These are phyloP conservation scores for Alloteropsis semialata DNA, from an alignment of 176 grass and related monocot species.

Conservation along the genomic window DNA sequence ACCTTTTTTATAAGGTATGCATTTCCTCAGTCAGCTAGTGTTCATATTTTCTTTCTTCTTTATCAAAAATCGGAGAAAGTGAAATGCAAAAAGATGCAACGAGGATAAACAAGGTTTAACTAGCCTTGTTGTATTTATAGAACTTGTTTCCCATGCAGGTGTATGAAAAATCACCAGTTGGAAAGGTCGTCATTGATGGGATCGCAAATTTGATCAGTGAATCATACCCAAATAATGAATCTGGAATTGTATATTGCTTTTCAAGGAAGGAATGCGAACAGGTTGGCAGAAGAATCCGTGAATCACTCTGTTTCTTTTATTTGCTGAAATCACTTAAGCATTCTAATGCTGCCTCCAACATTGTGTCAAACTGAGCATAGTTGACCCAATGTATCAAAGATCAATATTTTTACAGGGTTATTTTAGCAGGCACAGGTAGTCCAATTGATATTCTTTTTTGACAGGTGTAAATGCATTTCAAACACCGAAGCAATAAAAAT, in stretches of 20 bases:
- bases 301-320: conserved; percentile 34
- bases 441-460: not conserved
- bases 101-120: not conserved
- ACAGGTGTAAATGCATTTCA: not conserved
- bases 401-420: not conserved
- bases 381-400: not conserved
- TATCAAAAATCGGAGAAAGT: conserved; percentile 20
- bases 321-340: not conserved
- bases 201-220: conserved; percentile 74
- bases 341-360: not conserved
- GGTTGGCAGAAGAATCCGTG: conserved; percentile 42
- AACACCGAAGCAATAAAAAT: not conserved
- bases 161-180: conserved; percentile 72
- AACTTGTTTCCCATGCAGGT: conserved; percentile 54
- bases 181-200: conserved; percentile 84
- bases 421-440: not conserved
- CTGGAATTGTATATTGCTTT: conserved; percentile 96
- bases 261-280: conserved; percentile 93
- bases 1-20: conserved; percentile 88
- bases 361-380: not conserved
- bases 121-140: conserved; percentile 3
- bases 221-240: conserved; percentile 85
- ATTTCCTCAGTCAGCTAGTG: not conserved
- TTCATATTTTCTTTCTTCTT: not conserved
- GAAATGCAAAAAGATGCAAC: conserved; percentile 5